Percentiles rank a stretch among this genome's conserved stretches.
Evolutionary conservation across 2,329 filamentous ascomycete species (phyloP).

Genomic region (Chaetothyriales sp.): DNA sequence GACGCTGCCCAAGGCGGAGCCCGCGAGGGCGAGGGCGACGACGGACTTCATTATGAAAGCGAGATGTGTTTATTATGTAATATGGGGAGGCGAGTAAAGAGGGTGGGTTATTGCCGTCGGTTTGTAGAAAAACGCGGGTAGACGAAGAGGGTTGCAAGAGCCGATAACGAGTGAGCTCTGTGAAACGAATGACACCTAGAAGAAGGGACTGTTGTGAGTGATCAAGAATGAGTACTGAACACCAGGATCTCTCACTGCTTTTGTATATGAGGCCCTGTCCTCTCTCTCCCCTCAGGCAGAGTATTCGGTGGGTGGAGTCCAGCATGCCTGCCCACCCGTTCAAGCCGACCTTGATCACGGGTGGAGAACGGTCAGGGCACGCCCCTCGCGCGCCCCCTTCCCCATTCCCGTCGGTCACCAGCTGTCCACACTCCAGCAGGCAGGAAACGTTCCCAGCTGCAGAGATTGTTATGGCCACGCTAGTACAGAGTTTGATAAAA

Average conservation of each 20-base stretch:
- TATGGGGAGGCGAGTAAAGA: not conserved
- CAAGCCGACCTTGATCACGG: not conserved
- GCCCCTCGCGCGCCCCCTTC: no score
- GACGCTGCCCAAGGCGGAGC: constrained; percentile 14
- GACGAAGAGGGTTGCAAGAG: not conserved
- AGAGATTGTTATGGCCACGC: not conserved
- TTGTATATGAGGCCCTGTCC: not conserved
- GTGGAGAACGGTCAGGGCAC: not conserved
- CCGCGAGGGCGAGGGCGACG: constrained; percentile 17
- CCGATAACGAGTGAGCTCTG: constrained; percentile 34
- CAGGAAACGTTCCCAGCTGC: not conserved
- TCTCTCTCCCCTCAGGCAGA: not conserved
- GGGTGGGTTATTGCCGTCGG: no score
- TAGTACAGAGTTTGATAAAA: not conserved
- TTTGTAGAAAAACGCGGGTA: constrained; percentile 1
- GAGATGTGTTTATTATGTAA: constrained; percentile 1
- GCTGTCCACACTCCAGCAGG: not conserved
- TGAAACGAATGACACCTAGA: constrained; percentile 7
- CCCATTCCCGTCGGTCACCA: not conserved
- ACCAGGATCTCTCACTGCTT: not conserved
- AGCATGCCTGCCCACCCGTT: not conserved
- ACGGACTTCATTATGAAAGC: constrained; percentile 17
- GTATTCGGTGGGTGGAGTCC: not conserved
- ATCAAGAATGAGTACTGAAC: constrained; percentile 7
- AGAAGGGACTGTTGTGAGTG: constrained; percentile 4